These are phyloP conservation scores for Colletotrichum sp. DNA, from an alignment of 2,329 filamentous ascomycete genomes.

Conservation along the genomic window DNA sequence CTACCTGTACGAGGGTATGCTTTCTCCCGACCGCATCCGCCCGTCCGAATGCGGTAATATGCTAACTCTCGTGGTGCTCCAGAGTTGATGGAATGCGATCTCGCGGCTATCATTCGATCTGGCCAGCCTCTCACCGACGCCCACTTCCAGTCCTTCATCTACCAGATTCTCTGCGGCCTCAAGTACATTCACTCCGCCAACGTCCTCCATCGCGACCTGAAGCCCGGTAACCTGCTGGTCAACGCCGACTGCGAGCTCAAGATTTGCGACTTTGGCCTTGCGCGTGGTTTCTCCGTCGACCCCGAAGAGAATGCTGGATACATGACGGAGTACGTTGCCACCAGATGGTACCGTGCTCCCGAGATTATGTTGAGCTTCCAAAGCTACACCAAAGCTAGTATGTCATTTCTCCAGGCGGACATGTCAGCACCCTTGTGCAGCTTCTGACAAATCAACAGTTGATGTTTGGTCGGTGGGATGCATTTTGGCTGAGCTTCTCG, in stretches of 20 bases:
- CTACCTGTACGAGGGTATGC: slow-evolving; percentile 93
- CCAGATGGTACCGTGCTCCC: slow-evolving; percentile 91
- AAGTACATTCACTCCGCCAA: slow-evolving; percentile 99
- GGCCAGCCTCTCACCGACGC: slow-evolving; percentile 97
- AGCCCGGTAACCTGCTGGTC: slow-evolving; percentile 95
- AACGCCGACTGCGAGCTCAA: slow-evolving; percentile 99
- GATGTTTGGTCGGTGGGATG: slow-evolving; percentile 99
- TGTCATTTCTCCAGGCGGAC: slow-evolving; percentile 45
- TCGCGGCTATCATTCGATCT: slow-evolving; percentile 96
- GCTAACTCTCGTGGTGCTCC: slow-evolving; percentile 18
- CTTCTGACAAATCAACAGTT: slow-evolving; percentile 58
- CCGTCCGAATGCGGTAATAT: neutral
- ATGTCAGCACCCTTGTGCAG: neutral
- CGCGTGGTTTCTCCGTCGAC: slow-evolving; percentile 94
- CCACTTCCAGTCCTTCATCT: slow-evolving; percentile 99
- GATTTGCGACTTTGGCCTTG: slow-evolving; percentile 97
- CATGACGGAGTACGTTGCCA: slow-evolving; percentile 99
- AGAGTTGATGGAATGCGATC: slow-evolving; percentile 99
- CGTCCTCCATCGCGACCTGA: slow-evolving; percentile 94
- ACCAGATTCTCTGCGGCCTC: slow-evolving; percentile 97
- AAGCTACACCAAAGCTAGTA: slow-evolving; percentile 99
- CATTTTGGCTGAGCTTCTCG: slow-evolving; percentile 94
- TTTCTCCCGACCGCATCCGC: neutral
- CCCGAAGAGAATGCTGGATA: slow-evolving; percentile 98
- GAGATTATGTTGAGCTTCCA: slow-evolving; percentile 99